Evolutionary conservation across 176 grass and related monocot genomes (phyloP).

Genomic region (Phoenix roebelenii): DNA sequence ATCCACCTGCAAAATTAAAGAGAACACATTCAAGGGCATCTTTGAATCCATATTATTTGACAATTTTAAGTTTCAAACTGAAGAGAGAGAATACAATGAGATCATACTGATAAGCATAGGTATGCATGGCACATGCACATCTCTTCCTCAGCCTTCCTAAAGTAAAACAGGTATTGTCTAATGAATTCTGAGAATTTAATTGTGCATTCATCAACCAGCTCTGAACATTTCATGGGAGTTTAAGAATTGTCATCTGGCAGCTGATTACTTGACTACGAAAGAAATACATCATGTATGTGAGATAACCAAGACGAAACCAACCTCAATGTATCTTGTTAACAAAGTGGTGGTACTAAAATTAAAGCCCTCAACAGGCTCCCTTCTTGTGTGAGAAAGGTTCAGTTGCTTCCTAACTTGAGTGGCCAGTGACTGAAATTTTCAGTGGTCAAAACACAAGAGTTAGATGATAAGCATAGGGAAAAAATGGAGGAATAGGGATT

Average conservation of each 20-base stretch:
- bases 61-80: not conserved
- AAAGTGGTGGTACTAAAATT: conserved; percentile 53
- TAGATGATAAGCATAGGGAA: too few relatives aligned
- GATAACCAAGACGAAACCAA: not conserved
- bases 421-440: conserved; percentile 61
- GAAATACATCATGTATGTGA: too few relatives aligned
- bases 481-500: too few relatives aligned
- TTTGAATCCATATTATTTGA: too few relatives aligned
- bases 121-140: too few relatives aligned
- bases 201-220: too few relatives aligned
- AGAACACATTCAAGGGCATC: too few relatives aligned
- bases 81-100: not conserved
- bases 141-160: too few relatives aligned
- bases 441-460: not conserved
- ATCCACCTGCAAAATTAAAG: conserved; percentile 32
- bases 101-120: too few relatives aligned
- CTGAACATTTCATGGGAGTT: not conserved
- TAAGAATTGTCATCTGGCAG: not conserved
- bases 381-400: conserved; percentile 38
- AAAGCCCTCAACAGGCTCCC: conserved; percentile 48
- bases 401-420: conserved; percentile 78
- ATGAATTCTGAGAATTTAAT: too few relatives aligned
- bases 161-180: too few relatives aligned
- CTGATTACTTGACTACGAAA: not conserved
- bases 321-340: conserved; percentile 37